phyloP scores from a whole-genome alignment of 2,329 filamentous ascomycete genomes.

The Diaporthe ampelina region DNA sequence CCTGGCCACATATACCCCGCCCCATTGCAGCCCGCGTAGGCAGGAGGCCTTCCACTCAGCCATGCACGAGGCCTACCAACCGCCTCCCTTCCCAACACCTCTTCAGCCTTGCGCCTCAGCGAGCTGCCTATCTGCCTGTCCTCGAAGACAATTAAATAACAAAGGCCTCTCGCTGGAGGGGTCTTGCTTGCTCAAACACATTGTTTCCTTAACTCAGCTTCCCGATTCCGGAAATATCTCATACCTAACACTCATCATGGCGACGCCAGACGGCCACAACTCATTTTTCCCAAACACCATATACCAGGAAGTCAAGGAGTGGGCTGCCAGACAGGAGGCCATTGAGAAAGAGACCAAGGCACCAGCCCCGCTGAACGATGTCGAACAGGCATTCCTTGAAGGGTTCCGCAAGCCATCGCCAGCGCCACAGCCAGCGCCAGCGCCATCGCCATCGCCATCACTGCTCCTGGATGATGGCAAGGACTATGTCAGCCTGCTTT shows the following conservation, averaged over 20 bases:
- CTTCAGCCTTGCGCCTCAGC: constrained; percentile 18
- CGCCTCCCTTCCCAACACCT: background rate
- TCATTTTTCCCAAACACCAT: constrained; percentile 31
- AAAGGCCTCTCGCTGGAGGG: background rate
- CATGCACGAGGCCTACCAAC: constrained; percentile 18
- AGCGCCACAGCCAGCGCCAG: constrained; percentile 33
- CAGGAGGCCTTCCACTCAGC: constrained; percentile 10
- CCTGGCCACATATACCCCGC: constrained; percentile 9
- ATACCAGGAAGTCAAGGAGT: constrained; percentile 55
- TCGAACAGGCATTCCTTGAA: constrained; percentile 57
- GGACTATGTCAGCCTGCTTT: constrained; percentile 58
- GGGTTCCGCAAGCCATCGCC: constrained; percentile 45
- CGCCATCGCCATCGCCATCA: constrained; percentile 29
- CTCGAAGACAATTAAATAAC: background rate
- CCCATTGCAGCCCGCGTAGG: background rate
- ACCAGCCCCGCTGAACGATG: constrained; percentile 54
- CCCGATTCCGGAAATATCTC: background rate
- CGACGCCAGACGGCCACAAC: constrained; percentile 18
- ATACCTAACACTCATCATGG: constrained; percentile 28
- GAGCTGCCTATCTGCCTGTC: background rate
- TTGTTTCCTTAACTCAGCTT: background rate
- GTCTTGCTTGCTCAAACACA: background rate
- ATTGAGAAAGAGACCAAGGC: constrained; percentile 49
- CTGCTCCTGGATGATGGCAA: constrained; percentile 47
- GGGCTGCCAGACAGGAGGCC: constrained; percentile 57